Evolutionary conservation across 306 rosid genomes (phyloP), one percentile per base, ranked within the genome.

Genomic region (Parietaria judaica): DNA sequence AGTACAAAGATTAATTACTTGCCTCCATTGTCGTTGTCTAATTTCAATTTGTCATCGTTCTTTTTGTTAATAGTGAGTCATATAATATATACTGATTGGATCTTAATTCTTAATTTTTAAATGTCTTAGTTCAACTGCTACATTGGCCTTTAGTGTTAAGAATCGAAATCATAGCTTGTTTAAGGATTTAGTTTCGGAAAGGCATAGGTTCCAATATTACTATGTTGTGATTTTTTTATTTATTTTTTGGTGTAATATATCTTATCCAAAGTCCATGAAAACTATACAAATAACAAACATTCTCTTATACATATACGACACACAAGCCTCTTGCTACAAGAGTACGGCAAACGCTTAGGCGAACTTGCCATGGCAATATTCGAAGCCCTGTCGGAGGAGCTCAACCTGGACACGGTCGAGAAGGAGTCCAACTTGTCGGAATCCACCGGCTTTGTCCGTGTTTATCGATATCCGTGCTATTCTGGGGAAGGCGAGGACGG

Each of bases 401-500:
- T 86, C 45, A 58, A 75, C 6, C 43, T 79, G 66, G 74, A 79
- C 44, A n/a, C 10, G 53, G 37, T 45, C 16, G 4, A 53, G 8
- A 41, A 79, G 36, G 36, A 71, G 51, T 44, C 78, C 4, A 41
- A 76, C 7, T 5, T 84, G 60, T 72, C 81, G 6, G 75, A 73
- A 71, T 56, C 77, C 5, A 84, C 80, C 3, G 95, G 88, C 6
- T 17, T 45, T 3, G 52, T 82, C 48, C 95, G 95, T 34, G 70
- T 80, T 8, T 87, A 87, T 69, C 86, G 95, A 2, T 84, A 87
- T 46, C 95, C 95, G 1, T 49, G 15, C 5, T 63, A 23, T 57
- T 23, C 51, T 11, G 58, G 66, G 11, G 37, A 63, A 0, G 68
- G 31, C 0, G 12, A 70, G 11, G 44, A 63, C 0, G 64, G 16